A percentile compares a stretch with the other conserved stretches of the same genome.
These are phyloP conservation scores for Leccinum ochraceum DNA, from an alignment of 768 basidiomycete species.

Conservation along the genomic window DNA sequence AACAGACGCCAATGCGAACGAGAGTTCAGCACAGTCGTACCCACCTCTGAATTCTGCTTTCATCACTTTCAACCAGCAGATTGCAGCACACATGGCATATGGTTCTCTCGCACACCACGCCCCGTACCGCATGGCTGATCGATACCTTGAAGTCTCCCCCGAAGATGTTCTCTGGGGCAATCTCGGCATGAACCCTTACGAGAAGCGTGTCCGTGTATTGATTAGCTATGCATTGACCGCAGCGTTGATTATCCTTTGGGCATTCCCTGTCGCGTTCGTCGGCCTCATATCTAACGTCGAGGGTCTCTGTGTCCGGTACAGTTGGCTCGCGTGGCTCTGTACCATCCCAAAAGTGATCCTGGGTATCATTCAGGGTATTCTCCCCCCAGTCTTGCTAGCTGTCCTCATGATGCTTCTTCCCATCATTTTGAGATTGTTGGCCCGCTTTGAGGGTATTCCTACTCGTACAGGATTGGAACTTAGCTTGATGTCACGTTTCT, in stretches of 20 bases:
- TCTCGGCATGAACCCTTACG: slow-evolving; percentile 87
- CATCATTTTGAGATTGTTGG: slow-evolving; percentile 78
- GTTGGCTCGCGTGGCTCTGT: slow-evolving; percentile 88
- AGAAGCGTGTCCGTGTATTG: slow-evolving; percentile 63
- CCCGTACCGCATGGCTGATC: slow-evolving; percentile 77
- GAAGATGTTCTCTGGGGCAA: slow-evolving; percentile 93
- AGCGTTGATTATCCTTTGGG: slow-evolving; percentile 84
- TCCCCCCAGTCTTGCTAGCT: slow-evolving; percentile 85
- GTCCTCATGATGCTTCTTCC: slow-evolving; percentile 91
- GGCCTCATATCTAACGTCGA: slow-evolving; percentile 83
- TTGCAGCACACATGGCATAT: slow-evolving; percentile 86
- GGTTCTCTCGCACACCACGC: slow-evolving; percentile 77
- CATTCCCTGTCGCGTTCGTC: slow-evolving; percentile 85
- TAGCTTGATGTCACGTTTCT: slow-evolving; percentile 89
- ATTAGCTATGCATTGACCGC: slow-evolving; percentile 76
- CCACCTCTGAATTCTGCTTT: slow-evolving; percentile 75
- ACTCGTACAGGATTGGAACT: slow-evolving; percentile 82
- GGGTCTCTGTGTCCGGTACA: slow-evolving; percentile 58
- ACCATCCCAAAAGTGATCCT: slow-evolving; percentile 59
- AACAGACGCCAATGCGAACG: slow-evolving; percentile 12
- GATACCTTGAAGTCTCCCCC: slow-evolving; percentile 82
- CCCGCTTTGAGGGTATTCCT: slow-evolving; percentile 88
- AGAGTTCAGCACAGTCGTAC: slow-evolving; percentile 39
- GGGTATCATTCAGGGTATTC: slow-evolving; percentile 86
- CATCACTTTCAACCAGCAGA: slow-evolving; percentile 89